phyloP scores from a whole-genome alignment of 306 rosid genomes.

The Oemleria cerasiformis region DNA sequence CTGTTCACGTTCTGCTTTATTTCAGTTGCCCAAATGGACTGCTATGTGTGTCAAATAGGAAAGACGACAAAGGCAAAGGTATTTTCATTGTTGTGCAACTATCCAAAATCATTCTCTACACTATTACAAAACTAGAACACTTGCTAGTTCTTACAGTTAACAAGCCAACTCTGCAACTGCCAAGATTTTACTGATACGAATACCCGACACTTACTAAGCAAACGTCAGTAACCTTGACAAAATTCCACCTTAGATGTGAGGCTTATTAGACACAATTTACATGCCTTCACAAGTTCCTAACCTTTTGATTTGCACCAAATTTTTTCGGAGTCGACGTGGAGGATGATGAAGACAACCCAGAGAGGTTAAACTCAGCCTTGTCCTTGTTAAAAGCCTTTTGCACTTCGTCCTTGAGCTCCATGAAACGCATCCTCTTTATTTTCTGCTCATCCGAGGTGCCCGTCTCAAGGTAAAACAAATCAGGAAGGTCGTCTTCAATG shows the following conservation, averaged over 20 bases:
- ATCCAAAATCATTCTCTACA: not conserved
- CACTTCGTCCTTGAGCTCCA: slow-evolving; percentile 48
- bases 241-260: not conserved
- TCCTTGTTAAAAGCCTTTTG: slow-evolving; percentile 49
- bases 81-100: not conserved
- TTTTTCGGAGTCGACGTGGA: slow-evolving; percentile 33
- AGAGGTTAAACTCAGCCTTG: slow-evolving; percentile 34
- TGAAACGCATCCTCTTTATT: slow-evolving; percentile 39
- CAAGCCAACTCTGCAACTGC: not conserved
- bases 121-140: not conserved
- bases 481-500: slow-evolving; percentile 44
- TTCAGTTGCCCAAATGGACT: too few species aligned
- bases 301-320: slow-evolving; percentile 20
- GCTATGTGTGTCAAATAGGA: too few species aligned
- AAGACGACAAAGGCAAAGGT: not conserved
- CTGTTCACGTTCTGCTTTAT: too few species aligned
- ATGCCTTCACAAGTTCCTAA: slow-evolving; percentile 13
- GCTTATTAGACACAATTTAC: slow-evolving; percentile 25
- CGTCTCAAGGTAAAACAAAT: slow-evolving; percentile 33
- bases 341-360: slow-evolving; percentile 34
- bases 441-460: slow-evolving; percentile 43
- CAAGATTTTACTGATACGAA: not conserved
- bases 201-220: not conserved
- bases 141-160: slow-evolving; percentile 1
- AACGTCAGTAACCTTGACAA: not conserved